Percentiles rank a stretch among this genome's conserved stretches.
These are phyloP conservation scores for Colletotrichum acutatum DNA, from an alignment of 2,329 filamentous ascomycete genomes.

Conservation along the genomic window DNA sequence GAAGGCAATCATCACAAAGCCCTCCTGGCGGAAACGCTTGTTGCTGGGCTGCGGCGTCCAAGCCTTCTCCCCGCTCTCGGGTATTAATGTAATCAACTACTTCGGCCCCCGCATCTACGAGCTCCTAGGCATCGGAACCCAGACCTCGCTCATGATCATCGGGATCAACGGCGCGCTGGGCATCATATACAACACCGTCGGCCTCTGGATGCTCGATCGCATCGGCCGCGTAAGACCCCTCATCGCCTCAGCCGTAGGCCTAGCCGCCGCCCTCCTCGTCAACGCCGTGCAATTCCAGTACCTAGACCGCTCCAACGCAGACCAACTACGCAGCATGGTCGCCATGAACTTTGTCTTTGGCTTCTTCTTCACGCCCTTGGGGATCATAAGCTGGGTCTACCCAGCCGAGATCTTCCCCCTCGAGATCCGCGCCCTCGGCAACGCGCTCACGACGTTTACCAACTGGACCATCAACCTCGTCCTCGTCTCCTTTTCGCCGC, in stretches of 20 bases:
- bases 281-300: constrained; percentile 43
- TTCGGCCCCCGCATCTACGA: constrained; percentile 52
- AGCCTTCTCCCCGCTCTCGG: constrained; percentile 55
- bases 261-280: constrained; percentile 42
- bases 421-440: constrained; percentile 44
- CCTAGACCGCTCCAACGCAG: constrained; percentile 39
- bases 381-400: constrained; percentile 56
- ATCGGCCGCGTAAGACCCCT: constrained; percentile 60
- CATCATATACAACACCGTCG: constrained; percentile 58
- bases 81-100: constrained; percentile 53
- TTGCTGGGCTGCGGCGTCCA: constrained; percentile 60
- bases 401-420: constrained; percentile 53
- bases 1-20: constrained; percentile 53
- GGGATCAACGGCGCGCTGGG: constrained; percentile 61
- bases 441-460: constrained; percentile 43
- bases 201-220: constrained; percentile 56
- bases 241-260: constrained; percentile 50
- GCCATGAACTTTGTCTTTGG: constrained; percentile 50
- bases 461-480: constrained; percentile 52
- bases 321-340: constrained; percentile 43
- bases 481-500: constrained; percentile 60
- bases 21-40: constrained; percentile 57
- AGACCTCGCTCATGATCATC: constrained; percentile 60
- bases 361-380: constrained; percentile 45
- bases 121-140: constrained; percentile 54